A percentile compares a stretch with the other conserved stretches of the same genome.
These are phyloP conservation scores for Iberis pinnata DNA, from an alignment of 345 rosid species.

Conservation along the genomic window DNA sequence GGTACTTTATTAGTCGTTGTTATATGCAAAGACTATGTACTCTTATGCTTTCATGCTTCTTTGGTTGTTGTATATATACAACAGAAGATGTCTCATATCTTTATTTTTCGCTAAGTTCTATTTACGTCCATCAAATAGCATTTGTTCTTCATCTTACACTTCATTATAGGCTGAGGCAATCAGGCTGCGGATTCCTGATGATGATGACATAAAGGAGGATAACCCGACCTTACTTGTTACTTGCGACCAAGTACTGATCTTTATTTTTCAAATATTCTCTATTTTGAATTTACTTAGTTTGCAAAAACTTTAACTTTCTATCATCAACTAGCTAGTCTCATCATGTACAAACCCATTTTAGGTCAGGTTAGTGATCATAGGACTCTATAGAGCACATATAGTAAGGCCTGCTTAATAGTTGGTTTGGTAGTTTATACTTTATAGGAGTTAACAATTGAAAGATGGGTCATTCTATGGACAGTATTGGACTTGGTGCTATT, in stretches of 20 bases:
- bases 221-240: slow-evolving; percentile 58
- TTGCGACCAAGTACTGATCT: slow-evolving; percentile 70
- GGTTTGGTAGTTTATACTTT: neutral
- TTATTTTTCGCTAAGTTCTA: neutral
- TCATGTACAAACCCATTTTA: neutral
- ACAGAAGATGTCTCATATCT: neutral
- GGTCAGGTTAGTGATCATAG: neutral
- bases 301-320: neutral
- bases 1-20: too few species aligned
- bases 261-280: neutral
- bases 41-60: neutral
- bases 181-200: slow-evolving; percentile 43
- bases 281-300: neutral
- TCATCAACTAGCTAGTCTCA: slow-evolving; percentile 3
- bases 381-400: neutral
- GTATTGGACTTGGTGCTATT: slow-evolving; percentile 20
- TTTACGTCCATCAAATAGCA: neutral
- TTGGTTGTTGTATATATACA: too few species aligned
- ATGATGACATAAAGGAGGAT: slow-evolving; percentile 43
- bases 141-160: slow-evolving; percentile 19
- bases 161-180: slow-evolving; percentile 67
- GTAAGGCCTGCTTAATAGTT: neutral
- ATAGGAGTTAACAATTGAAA: neutral
- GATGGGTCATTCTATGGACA: slow-evolving; percentile 2
- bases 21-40: too few species aligned